Evolutionary conservation across 2,329 filamentous ascomycete species (phyloP).

Genomic region (Neonectria faginata): DNA sequence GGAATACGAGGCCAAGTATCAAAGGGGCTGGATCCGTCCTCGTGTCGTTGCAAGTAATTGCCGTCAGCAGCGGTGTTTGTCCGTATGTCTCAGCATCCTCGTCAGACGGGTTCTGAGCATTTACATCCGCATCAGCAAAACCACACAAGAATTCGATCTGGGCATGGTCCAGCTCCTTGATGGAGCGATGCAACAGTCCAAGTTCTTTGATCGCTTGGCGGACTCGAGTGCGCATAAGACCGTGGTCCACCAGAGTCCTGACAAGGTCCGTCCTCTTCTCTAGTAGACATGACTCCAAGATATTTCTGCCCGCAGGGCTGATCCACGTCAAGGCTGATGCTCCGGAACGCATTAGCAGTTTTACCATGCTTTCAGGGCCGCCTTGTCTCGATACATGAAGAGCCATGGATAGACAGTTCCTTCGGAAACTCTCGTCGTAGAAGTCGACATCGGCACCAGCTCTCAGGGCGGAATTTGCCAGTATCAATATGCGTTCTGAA

Average conservation of each 20-base stretch:
- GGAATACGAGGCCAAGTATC: not conserved
- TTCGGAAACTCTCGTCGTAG: too few species aligned
- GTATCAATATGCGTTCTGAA: too few species aligned
- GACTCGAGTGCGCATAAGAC: not conserved
- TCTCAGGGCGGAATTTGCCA: too few species aligned
- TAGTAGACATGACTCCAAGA: not conserved
- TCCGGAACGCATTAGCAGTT: not conserved
- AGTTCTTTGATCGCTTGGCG: not conserved
- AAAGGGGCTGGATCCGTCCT: not conserved
- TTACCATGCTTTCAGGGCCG: not conserved
- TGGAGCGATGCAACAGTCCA: not conserved
- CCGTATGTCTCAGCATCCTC: not conserved
- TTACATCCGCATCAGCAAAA: not conserved
- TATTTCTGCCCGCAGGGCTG: not conserved
- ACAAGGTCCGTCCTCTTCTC: not conserved
- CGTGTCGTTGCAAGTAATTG: not conserved
- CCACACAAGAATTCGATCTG: not conserved
- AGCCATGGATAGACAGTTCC: not conserved
- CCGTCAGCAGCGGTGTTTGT: not conserved
- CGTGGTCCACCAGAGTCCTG: not conserved
- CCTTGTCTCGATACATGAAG: not conserved
- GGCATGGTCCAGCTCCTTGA: not conserved
- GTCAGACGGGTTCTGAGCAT: not conserved
- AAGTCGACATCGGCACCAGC: too few species aligned
- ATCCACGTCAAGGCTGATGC: not conserved